phyloP scores from a whole-genome alignment of 1,284 basidiomycete species.

The Bondarzewia mesenterica region DNA sequence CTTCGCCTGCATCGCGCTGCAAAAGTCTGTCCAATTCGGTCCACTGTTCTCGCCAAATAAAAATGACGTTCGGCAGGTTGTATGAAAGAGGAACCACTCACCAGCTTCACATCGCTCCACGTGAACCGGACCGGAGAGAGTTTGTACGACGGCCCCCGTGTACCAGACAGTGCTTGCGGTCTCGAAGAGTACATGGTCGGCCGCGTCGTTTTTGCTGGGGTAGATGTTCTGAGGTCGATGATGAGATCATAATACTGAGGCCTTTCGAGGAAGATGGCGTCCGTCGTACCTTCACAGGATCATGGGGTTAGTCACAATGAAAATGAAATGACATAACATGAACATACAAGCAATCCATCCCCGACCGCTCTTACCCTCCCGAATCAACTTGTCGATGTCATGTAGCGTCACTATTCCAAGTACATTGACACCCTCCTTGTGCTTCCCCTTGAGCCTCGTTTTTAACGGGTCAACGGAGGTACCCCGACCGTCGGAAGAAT shows the following conservation, averaged over 20 bases:
- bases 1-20: conserved; percentile 31
- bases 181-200: conserved; percentile 59
- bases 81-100: no score
- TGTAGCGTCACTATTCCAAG: conserved; percentile 71
- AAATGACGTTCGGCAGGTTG: no score
- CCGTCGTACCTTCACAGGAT: conserved; percentile 52
- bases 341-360: conserved; percentile 80
- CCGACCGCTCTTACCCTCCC: conserved; percentile 44
- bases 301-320: background rate
- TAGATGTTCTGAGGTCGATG: conserved; percentile 65
- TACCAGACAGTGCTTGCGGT: conserved; percentile 23
- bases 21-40: conserved; percentile 64
- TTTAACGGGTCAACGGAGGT: conserved; percentile 11
- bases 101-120: conserved; percentile 73
- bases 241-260: conserved; percentile 68
- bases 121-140: conserved; percentile 61
- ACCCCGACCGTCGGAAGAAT: conserved; percentile 12
- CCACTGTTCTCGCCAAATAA: conserved; percentile 43
- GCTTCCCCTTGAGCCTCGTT: conserved; percentile 33
- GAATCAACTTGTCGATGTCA: conserved; percentile 50
- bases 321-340: conserved; percentile 16
- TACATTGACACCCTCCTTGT: conserved; percentile 49
- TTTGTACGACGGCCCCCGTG: conserved; percentile 37
- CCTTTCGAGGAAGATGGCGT: conserved; percentile 73
- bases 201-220: conserved; percentile 47